Conservation (phyloP, 2,329 filamentous ascomycete species). For the Setomelanomma holmii region DNA sequence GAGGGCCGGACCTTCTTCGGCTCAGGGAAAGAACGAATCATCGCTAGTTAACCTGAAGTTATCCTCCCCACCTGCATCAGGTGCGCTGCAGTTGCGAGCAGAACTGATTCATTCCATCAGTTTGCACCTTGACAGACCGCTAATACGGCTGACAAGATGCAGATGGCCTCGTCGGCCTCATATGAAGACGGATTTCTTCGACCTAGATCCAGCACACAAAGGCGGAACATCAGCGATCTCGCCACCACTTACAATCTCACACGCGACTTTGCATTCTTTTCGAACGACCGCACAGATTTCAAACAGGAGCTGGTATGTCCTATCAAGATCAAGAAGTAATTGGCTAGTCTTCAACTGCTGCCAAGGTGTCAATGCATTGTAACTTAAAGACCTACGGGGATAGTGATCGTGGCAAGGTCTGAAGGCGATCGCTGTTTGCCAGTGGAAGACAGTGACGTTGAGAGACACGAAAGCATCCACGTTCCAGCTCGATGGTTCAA, state of each 20-base stretch:
- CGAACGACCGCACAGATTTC: too few species aligned
- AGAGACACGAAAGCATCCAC: neutral
- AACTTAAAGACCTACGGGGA: neutral
- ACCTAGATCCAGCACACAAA: too few species aligned
- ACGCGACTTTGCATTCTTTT: too few species aligned
- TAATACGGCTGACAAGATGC: constrained; percentile 10
- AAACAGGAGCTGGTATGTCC: too few species aligned
- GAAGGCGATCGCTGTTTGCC: neutral
- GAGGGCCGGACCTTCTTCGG: constrained; percentile 37
- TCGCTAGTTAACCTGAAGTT: constrained; percentile 9
- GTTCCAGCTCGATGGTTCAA: neutral
- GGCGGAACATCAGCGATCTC: too few species aligned
- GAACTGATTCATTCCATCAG: constrained; percentile 14
- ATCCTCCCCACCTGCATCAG: constrained; percentile 10
- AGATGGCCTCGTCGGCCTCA: too few species aligned
- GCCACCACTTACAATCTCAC: too few species aligned
- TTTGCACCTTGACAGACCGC: constrained; percentile 19
- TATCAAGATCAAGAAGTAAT: too few species aligned
- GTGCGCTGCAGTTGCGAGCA: constrained; percentile 18
- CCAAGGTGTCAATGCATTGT: too few species aligned
- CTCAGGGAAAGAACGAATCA: constrained; percentile 8
- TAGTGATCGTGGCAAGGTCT: neutral
- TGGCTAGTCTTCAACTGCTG: too few species aligned
- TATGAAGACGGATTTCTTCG: too few species aligned
- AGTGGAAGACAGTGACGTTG: neutral